phyloP scores from a whole-genome alignment of 1,284 basidiomycete species.

The Prillingera fragicola region DNA sequence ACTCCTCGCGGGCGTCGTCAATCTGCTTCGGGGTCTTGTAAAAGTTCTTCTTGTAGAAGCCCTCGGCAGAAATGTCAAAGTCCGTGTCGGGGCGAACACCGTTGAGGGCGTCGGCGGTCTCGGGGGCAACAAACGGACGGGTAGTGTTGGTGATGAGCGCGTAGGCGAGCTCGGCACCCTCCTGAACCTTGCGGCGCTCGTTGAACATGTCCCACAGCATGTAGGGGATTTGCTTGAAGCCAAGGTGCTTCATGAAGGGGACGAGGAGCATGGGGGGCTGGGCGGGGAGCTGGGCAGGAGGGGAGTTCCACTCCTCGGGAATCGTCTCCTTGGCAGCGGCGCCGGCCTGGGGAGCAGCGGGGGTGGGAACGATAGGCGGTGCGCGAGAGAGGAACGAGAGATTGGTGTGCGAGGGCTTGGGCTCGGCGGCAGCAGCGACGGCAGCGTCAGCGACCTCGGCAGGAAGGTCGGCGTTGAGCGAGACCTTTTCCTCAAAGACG shows the following conservation, averaged over 20 bases:
- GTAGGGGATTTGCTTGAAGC: slow-evolving; percentile 76
- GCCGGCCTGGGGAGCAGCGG: slow-evolving; percentile 7
- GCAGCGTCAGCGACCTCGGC: slow-evolving; percentile 16
- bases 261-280: slow-evolving; percentile 81
- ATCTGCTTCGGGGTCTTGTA: slow-evolving; percentile 60
- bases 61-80: slow-evolving; percentile 65
- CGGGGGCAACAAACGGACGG: slow-evolving; percentile 57
- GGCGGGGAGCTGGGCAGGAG: slow-evolving; percentile 61
- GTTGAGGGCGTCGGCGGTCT: slow-evolving; percentile 5
- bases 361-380: slow-evolving; percentile 7
- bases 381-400: slow-evolving; percentile 33
- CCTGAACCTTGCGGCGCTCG: slow-evolving; percentile 67
- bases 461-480: slow-evolving; percentile 1
- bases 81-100: slow-evolving; percentile 57
- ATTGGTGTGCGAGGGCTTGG: slow-evolving; percentile 9
- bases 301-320: slow-evolving; percentile 46
- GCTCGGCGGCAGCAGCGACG: background rate
- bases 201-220: slow-evolving; percentile 94
- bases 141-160: slow-evolving; percentile 62
- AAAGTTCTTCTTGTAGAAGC: slow-evolving; percentile 62
- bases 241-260: slow-evolving; percentile 79
- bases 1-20: slow-evolving; percentile 64
- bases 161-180: slow-evolving; percentile 77
- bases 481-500: slow-evolving; percentile 63
- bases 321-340: slow-evolving; percentile 33